These are phyloP conservation scores for Claviceps digitariae DNA, from an alignment of 2,329 filamentous ascomycete genomes.

Conservation along the genomic window DNA sequence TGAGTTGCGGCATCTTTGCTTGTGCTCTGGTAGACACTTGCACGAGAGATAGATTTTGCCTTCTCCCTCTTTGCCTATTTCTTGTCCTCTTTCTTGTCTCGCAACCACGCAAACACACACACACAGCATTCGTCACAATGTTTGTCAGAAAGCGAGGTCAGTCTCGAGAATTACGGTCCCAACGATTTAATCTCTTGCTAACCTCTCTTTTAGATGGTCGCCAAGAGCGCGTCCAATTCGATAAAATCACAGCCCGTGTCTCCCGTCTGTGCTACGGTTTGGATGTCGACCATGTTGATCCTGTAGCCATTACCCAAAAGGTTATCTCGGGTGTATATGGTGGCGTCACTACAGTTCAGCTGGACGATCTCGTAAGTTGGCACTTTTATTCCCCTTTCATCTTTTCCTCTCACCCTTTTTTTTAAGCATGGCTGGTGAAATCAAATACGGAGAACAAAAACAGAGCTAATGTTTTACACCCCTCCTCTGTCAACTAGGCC, in stretches of 20 bases:
- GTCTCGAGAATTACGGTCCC: constrained; percentile 15
- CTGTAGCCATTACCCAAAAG: constrained; percentile 96
- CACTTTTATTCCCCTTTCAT: not conserved
- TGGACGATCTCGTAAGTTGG: constrained; percentile 80
- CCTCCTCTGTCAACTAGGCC: constrained; percentile 42
- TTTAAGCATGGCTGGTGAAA: too few relatives aligned
- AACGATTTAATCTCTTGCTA: constrained; percentile 11
- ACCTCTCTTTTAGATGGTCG: constrained; percentile 63
- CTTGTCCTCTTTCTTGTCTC: not conserved
- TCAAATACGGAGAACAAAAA: not conserved
- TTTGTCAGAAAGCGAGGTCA: constrained; percentile 51
- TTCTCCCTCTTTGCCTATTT: constrained; percentile 10
- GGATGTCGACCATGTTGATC: constrained; percentile 87
- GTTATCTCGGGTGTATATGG: constrained; percentile 99
- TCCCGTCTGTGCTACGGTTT: constrained; percentile 96
- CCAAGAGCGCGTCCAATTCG: constrained; percentile 99
- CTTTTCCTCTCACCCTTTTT: not conserved
- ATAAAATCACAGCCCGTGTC: constrained; percentile 99
- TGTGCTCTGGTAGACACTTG: constrained; percentile 12
- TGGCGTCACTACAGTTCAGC: constrained; percentile 88
- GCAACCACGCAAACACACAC: not conserved
- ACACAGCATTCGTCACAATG: constrained; percentile 29
- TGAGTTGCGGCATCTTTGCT: constrained; percentile 11
- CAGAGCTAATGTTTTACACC: not conserved
- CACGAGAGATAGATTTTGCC: constrained; percentile 13